These are phyloP conservation scores for Aleurites moluccanus DNA, from an alignment of 441 rosid species.

Conservation along the genomic window DNA sequence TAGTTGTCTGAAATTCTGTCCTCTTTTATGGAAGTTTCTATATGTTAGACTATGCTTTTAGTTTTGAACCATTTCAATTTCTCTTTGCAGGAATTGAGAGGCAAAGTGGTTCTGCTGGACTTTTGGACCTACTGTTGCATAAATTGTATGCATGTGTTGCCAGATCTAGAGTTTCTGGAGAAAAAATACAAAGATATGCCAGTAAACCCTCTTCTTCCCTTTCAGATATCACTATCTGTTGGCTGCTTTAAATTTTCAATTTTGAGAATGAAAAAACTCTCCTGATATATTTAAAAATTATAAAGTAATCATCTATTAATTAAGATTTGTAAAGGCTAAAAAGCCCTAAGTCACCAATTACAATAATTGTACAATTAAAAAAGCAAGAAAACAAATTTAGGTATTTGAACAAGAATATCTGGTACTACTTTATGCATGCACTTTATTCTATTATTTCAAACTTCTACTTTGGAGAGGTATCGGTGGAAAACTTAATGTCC, in stretches of 20 bases:
- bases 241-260: neutral
- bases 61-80: conserved; percentile 22
- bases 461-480: neutral
- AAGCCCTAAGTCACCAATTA: neutral
- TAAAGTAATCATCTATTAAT: neutral
- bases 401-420: neutral
- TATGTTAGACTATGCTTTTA: conserved; percentile 1
- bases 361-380: neutral
- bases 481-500: neutral
- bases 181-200: conserved; percentile 86
- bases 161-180: conserved; percentile 89
- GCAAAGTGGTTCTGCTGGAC: conserved; percentile 91
- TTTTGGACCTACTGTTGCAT: conserved; percentile 99
- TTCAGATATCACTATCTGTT: conserved; percentile 21
- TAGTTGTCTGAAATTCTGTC: neutral
- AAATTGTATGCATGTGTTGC: conserved; percentile 94
- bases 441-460: neutral
- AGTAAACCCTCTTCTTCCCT: conserved; percentile 41
- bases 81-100: conserved; percentile 73
- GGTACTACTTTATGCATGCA: neutral
- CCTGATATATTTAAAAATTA: neutral
- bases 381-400: neutral
- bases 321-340: neutral
- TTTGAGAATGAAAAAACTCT: neutral
- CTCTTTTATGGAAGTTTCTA: neutral